Percentiles rank a stretch among this genome's conserved stretches.
Conservation (phyloP, 108 stramenopile genomes). For the Aurantiochytrium sp. region DNA sequence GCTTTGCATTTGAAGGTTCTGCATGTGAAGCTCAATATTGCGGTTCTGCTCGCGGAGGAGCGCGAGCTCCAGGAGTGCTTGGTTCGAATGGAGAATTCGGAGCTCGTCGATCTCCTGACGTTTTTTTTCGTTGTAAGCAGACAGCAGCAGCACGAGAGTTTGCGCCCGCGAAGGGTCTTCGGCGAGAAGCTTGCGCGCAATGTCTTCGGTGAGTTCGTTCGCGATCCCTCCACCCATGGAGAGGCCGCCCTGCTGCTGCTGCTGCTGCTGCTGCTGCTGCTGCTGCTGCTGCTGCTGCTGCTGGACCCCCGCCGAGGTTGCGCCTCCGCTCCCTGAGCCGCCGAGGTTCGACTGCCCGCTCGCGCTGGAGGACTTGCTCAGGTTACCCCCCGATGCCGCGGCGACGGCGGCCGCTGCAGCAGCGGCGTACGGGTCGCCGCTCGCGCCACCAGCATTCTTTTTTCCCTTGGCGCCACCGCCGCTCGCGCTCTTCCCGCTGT, state of each 20-base stretch:
- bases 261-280: background rate
- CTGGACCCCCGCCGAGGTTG: too few relatives aligned
- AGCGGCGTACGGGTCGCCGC: background rate
- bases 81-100: background rate
- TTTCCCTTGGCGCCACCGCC: too few relatives aligned
- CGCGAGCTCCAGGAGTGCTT: background rate
- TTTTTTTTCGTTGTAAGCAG: conserved; percentile 1
- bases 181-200: background rate
- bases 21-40: background rate
- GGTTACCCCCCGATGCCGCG: too few relatives aligned
- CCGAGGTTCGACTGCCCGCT: too few relatives aligned
- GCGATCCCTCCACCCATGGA: background rate
- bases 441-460: too few relatives aligned
- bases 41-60: background rate
- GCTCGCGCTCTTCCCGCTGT: background rate
- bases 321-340: too few relatives aligned
- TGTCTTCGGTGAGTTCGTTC: background rate
- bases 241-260: conserved; percentile 1
- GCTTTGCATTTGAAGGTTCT: background rate
- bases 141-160: background rate
- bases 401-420: background rate
- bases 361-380: background rate
- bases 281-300: background rate
- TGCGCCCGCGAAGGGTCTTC: background rate
- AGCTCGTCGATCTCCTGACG: background rate